Evolutionary conservation across 805 yeast genomes (phyloP).

Genomic region (Ogataea paradorogensis): DNA sequence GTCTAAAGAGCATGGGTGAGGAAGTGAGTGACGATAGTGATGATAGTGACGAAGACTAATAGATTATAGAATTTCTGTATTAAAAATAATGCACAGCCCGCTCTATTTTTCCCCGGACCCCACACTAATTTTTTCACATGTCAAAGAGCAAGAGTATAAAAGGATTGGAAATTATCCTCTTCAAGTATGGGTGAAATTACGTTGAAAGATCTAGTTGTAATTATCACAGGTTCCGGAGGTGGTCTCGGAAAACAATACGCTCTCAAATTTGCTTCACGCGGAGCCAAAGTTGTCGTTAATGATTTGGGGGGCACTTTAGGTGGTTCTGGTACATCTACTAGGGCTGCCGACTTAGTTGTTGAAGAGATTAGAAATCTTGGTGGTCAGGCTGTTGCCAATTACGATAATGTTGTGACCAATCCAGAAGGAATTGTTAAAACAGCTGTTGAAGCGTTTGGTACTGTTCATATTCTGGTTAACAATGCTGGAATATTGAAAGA

Average conservation of each 20-base stretch:
- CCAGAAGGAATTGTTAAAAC: conserved; percentile 84
- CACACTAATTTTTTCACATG: conserved; percentile 18
- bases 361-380: conserved; percentile 73
- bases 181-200: conserved; percentile 34
- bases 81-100: conserved; percentile 5
- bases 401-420: conserved; percentile 79
- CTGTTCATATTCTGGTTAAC: conserved; percentile 84
- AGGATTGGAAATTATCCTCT: background rate
- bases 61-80: conserved; percentile 21
- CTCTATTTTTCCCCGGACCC: conserved; percentile 11
- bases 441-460: conserved; percentile 82
- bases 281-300: conserved; percentile 93
- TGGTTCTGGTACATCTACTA: conserved; percentile 66
- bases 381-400: conserved; percentile 90
- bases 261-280: conserved; percentile 79
- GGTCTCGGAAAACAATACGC: conserved; percentile 92
- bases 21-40: conserved; percentile 67
- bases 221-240: conserved; percentile 97
- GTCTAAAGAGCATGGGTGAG: conserved; percentile 51
- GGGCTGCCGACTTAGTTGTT: conserved; percentile 88
- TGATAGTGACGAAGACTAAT: conserved; percentile 54
- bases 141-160: conserved; percentile 7
- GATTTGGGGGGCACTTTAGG: conserved; percentile 84
- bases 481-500: conserved; percentile 96
- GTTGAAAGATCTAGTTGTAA: conserved; percentile 83